These are phyloP conservation scores for Chaetoscypha palmicola DNA, from an alignment of 2,329 filamentous ascomycete genomes.

Conservation along the genomic window DNA sequence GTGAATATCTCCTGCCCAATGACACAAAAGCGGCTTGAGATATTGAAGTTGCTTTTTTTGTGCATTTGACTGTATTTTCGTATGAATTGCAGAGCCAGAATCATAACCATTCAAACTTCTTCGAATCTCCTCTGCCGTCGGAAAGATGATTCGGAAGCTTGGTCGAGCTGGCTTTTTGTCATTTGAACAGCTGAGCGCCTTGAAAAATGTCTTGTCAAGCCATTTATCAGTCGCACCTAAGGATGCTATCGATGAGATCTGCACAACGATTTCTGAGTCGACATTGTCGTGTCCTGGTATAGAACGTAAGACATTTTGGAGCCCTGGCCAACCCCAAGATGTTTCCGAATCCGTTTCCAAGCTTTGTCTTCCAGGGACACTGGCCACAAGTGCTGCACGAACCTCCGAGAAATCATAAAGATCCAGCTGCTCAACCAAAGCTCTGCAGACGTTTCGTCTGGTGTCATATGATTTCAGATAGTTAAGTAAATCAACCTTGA, in stretches of 20 bases:
- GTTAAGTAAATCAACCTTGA: slow-evolving; percentile 67
- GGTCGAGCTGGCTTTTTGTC: slow-evolving; percentile 32
- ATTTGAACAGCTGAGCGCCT: slow-evolving; percentile 35
- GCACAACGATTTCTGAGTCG: slow-evolving; percentile 48
- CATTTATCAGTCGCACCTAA: slow-evolving; percentile 64
- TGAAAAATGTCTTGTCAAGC: slow-evolving; percentile 60
- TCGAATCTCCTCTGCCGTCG: slow-evolving; percentile 71
- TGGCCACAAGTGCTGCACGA: slow-evolving; percentile 67
- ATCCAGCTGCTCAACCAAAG: slow-evolving; percentile 50
- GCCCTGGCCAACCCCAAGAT: slow-evolving; percentile 69
- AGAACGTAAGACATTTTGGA: slow-evolving; percentile 51
- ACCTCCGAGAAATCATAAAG: slow-evolving; percentile 64
- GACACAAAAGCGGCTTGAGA: slow-evolving; percentile 61
- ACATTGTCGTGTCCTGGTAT: slow-evolving; percentile 40
- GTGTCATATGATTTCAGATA: slow-evolving; percentile 67
- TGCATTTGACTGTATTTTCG: slow-evolving; percentile 61
- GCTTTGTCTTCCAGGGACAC: slow-evolving; percentile 63
- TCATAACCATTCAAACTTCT: slow-evolving; percentile 69
- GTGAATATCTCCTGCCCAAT: slow-evolving; percentile 61
- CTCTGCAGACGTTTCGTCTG: slow-evolving; percentile 43
- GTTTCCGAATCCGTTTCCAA: slow-evolving; percentile 42
- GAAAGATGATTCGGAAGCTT: slow-evolving; percentile 68
- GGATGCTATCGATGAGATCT: slow-evolving; percentile 78
- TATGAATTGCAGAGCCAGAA: slow-evolving; percentile 76
- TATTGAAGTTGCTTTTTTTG: slow-evolving; percentile 71